Evolutionary conservation across 495 filamentous ascomycete species (phyloP).

Genomic region (Paragyromitra xinjiangensis): DNA sequence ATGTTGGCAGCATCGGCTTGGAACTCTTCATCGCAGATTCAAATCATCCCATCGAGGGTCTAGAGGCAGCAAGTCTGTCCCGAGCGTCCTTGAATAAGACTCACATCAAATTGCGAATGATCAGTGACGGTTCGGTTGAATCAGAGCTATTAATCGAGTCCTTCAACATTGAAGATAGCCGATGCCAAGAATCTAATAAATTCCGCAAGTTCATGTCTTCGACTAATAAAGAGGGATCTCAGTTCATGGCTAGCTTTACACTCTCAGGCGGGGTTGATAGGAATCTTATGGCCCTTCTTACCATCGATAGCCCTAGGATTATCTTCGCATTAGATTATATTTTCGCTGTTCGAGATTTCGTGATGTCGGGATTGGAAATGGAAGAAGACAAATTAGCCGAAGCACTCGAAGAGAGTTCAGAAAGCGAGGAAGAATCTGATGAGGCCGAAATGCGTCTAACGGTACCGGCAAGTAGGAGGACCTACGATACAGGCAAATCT

Average conservation of each 20-base stretch:
- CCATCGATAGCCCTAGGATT: slow-evolving; percentile 93
- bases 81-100: slow-evolving; percentile 94
- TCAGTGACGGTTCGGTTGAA: slow-evolving; percentile 89
- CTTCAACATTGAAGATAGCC: slow-evolving; percentile 91
- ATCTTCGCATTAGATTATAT: slow-evolving; percentile 96
- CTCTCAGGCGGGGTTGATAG: slow-evolving; percentile 86
- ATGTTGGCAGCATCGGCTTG: slow-evolving; percentile 82
- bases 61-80: slow-evolving; percentile 84
- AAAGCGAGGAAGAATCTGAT: slow-evolving; percentile 42
- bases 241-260: slow-evolving; percentile 96
- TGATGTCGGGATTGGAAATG: slow-evolving; percentile 60
- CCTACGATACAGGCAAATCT: slow-evolving; percentile 16
- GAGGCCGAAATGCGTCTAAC: slow-evolving; percentile 25
- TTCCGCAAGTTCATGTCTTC: slow-evolving; percentile 98
- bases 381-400: slow-evolving; percentile 55
- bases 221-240: slow-evolving; percentile 89
- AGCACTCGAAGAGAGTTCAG: slow-evolving; percentile 42
- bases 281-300: slow-evolving; percentile 87
- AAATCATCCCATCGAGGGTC: slow-evolving; percentile 75
- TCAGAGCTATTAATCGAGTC: slow-evolving; percentile 93
- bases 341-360: slow-evolving; percentile 84
- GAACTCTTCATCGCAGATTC: slow-evolving; percentile 83
- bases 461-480: slow-evolving; percentile 14
- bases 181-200: slow-evolving; percentile 85
- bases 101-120: slow-evolving; percentile 89